Evolutionary conservation across 179 eudicot genomes (phyloP).

Genomic region (Nepenthes alata): DNA sequence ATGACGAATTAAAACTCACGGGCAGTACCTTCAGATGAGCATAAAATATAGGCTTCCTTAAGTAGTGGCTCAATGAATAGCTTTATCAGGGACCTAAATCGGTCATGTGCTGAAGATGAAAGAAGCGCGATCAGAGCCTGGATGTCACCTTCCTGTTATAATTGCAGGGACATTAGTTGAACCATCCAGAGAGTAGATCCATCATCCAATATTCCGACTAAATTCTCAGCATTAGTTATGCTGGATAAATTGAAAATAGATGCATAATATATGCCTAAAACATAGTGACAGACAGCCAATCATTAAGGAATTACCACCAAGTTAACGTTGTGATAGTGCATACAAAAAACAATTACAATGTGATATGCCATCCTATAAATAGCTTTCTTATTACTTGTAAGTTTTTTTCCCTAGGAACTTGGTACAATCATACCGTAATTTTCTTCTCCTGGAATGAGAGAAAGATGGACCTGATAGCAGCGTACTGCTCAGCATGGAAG

Average conservation of each 20-base stretch:
- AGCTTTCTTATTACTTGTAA: background rate
- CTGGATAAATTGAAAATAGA: no score
- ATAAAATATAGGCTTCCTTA: slow-evolving; percentile 27
- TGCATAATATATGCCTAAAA: background rate
- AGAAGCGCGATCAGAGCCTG: slow-evolving; percentile 40
- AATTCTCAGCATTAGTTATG: background rate
- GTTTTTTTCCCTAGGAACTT: background rate
- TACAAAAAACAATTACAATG: no score
- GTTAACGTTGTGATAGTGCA: no score
- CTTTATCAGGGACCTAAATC: slow-evolving; percentile 36
- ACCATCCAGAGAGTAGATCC: no score
- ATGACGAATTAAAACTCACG: background rate
- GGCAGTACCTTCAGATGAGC: slow-evolving; percentile 35
- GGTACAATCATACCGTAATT: slow-evolving; percentile 23
- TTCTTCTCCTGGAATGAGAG: slow-evolving; percentile 21
- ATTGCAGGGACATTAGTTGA: background rate
- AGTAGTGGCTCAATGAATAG: slow-evolving; percentile 58
- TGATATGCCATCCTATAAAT: background rate
- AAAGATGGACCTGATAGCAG: slow-evolving; percentile 33
- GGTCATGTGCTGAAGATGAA: slow-evolving; percentile 48
- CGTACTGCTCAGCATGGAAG: slow-evolving; percentile 41
- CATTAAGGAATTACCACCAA: no score
- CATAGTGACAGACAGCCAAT: background rate
- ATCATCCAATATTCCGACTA: background rate
- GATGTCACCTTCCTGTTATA: slow-evolving; percentile 27